Percentiles rank a stretch among this genome's conserved stretches.
Evolutionary conservation across 345 rosid genomes (phyloP).

Genomic region (Litchi chinensis): DNA sequence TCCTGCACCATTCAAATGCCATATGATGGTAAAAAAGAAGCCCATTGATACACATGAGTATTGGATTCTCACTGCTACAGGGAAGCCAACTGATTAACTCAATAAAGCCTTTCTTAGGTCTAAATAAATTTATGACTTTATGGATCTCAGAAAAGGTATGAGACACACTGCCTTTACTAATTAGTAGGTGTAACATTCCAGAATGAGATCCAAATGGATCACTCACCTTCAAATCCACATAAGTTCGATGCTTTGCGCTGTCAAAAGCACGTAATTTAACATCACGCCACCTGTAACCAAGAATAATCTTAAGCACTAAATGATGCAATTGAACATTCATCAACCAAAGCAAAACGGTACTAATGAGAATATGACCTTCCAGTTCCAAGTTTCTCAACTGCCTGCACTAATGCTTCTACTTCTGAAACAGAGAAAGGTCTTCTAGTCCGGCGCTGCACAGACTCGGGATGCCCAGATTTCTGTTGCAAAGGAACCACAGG

Average conservation of each 20-base stretch:
- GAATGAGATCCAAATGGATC: background rate
- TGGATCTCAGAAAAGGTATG: too few relatives aligned
- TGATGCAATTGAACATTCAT: background rate
- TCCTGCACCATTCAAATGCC: slow-evolving; percentile 23
- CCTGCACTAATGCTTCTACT: slow-evolving; percentile 37
- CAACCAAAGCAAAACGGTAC: background rate
- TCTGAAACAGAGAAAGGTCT: slow-evolving; percentile 38
- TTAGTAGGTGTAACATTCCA: background rate
- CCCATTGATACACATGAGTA: background rate
- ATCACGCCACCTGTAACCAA: slow-evolving; percentile 32
- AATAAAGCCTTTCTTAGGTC: too few relatives aligned
- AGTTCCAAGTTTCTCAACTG: slow-evolving; percentile 43
- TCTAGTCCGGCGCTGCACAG: slow-evolving; percentile 31
- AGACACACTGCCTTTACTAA: too few relatives aligned
- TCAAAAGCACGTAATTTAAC: slow-evolving; percentile 38
- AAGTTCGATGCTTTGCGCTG: slow-evolving; percentile 33
- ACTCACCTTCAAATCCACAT: slow-evolving; percentile 38
- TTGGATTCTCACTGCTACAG: background rate
- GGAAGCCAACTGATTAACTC: too few relatives aligned
- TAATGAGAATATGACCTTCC: slow-evolving; percentile 29
- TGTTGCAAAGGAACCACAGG: slow-evolving; percentile 30
- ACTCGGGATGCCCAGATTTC: slow-evolving; percentile 24
- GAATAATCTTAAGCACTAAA: background rate
- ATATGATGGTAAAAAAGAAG: background rate
- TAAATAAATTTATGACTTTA: too few relatives aligned